A percentile compares a stretch with the other conserved stretches of the same genome.
These are phyloP conservation scores for Teunomyces gatunensis DNA, from an alignment of 805 yeast genomes.

Conservation along the genomic window DNA sequence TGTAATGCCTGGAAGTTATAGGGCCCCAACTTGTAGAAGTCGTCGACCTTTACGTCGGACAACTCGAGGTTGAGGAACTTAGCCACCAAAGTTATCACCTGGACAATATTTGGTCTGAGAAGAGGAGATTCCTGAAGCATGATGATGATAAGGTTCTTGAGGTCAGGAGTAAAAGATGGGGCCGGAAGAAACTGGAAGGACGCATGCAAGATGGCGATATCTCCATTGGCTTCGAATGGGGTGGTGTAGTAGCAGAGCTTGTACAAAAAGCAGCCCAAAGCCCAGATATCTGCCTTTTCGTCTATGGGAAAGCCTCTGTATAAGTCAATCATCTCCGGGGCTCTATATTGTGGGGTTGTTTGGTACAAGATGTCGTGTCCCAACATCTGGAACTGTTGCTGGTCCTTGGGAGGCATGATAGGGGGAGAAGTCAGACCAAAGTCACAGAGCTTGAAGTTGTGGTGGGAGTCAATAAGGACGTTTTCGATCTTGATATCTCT, in stretches of 20 bases:
- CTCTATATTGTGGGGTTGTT: slow-evolving; percentile 93
- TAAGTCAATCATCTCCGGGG: slow-evolving; percentile 95
- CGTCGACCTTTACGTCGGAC: slow-evolving; percentile 30
- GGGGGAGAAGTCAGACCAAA: slow-evolving; percentile 83
- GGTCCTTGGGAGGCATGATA: slow-evolving; percentile 71
- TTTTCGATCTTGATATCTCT: slow-evolving; percentile 94
- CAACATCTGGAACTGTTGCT: slow-evolving; percentile 68
- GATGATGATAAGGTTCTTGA: slow-evolving; percentile 72
- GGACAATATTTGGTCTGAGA: slow-evolving; percentile 83
- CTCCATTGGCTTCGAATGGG: slow-evolving; percentile 89
- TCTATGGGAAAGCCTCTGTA: slow-evolving; percentile 81
- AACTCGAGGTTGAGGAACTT: slow-evolving; percentile 44
- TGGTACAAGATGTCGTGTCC: slow-evolving; percentile 84
- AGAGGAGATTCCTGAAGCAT: slow-evolving; percentile 82
- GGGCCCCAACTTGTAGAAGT: slow-evolving; percentile 50
- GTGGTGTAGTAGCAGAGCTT: slow-evolving; percentile 90
- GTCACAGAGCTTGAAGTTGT: slow-evolving; percentile 82
- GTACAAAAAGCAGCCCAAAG: slow-evolving; percentile 86
- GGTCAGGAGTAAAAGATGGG: slow-evolving; percentile 68
- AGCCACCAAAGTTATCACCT: slow-evolving; percentile 65
- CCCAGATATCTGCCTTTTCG: slow-evolving; percentile 95
- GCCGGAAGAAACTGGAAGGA: slow-evolving; percentile 69
- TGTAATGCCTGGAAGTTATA: slow-evolving; percentile 57
- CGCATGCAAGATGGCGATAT: slow-evolving; percentile 82
- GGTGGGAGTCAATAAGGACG: slow-evolving; percentile 70